These are phyloP conservation scores for Tripidium arundinaceum DNA, from an alignment of 202 grass and related monocot genomes.

Conservation along the genomic window DNA sequence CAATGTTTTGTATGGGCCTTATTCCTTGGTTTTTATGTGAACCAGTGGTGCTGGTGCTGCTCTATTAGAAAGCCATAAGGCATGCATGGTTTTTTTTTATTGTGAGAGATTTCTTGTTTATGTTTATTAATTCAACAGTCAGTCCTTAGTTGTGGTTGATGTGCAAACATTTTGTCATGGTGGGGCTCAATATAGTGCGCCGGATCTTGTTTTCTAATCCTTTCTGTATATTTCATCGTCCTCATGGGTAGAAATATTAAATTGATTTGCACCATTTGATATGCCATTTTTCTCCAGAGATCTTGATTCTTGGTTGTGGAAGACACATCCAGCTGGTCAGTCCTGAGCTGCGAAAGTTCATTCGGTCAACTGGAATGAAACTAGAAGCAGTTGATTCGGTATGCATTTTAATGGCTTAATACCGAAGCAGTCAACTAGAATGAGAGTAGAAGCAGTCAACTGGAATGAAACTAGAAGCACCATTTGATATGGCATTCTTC, in stretches of 20 bases:
- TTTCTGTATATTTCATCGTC: neutral
- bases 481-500: too few species aligned
- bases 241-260: neutral
- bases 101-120: neutral
- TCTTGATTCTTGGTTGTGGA: conserved; percentile 71
- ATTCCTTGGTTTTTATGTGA: neutral
- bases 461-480: too few species aligned
- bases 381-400: conserved; percentile 70
- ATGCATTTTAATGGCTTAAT: neutral
- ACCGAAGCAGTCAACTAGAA: too few species aligned
- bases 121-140: neutral
- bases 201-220: neutral
- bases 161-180: neutral
- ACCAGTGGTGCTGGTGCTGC: neutral
- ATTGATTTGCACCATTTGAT: neutral
- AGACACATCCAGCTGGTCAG: conserved; percentile 46
- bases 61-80: neutral
- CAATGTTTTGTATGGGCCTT: too few species aligned
- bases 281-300: conserved; percentile 51
- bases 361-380: conserved; percentile 72
- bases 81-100: neutral
- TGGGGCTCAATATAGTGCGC: neutral
- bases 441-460: too few species aligned
- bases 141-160: neutral
- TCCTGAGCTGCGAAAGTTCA: conserved; percentile 59